Evolutionary conservation across 2,329 filamentous ascomycete species (phyloP), one percentile per base, ranked within the genome.

Genomic region (Aspergillus tanneri): DNA sequence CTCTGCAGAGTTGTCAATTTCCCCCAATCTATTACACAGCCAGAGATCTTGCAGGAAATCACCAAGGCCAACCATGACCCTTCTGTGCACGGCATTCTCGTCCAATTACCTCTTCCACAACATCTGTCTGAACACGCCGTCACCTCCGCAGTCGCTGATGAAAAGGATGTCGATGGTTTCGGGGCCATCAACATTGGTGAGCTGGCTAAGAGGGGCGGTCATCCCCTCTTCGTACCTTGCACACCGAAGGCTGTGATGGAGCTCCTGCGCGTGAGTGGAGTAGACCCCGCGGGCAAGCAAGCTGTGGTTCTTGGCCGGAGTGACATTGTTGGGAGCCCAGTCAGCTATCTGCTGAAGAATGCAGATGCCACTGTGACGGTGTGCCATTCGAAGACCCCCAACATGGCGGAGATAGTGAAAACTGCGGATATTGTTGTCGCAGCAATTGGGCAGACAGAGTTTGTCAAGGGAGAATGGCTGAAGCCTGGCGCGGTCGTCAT

Each of bases 131-230:
- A 99, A 76, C 90, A 96, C 68, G 77, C 81, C 34, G 78, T 99
- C 65, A 99, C 93, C 24, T 95, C 90, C 40, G 86, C 90, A 16
- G 93, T 99, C 14, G 81, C 88, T 35, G 87, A 92, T 62, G 88
- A 93, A 72, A 99, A 99, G 75, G 93, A 99, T 77, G 93, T 99
- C 43, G 93, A 99, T 72, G 93, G 93, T 43, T 99, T 99, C 66
- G 92, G 93, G 47, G 86, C 90, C 47, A 81, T 80, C 64, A 99
- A 96, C 75, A 96, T 99, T 67, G 93, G 93, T 57, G 92, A 97
- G 76, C 81, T 99, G 60, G 91, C 93, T 62, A 99, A 99, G 81
- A 85, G 90, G 61, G 92, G 93, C 42, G 93, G 93, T 36, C 83
- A 82, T 57, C 93, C 93, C 38, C 79, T 89, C 53, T 99, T 99